Base-by-base conservation (phyloP, 1,284 basidiomycete species). In the Austropuccinia psidii region DNA sequence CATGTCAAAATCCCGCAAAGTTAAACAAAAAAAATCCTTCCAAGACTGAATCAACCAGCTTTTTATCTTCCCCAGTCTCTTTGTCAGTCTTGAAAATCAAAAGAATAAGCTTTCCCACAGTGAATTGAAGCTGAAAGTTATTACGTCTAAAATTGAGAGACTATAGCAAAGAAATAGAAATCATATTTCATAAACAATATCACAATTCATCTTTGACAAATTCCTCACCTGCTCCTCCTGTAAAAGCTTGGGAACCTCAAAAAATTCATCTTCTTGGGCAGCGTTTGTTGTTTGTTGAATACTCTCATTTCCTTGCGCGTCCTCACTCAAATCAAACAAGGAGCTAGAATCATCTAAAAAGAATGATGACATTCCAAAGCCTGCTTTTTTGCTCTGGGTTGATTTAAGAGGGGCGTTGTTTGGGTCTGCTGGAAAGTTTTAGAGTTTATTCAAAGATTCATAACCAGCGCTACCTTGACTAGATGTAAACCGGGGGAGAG, bases 81-180 rank as follows among this genome's bases (percentile, higher is more conserved):
- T 78, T 70, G 27, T 82, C 82, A 2, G 87, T 86, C 76, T 90
- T 91, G 78, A 86, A 93, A 67, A 98, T 84, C 3, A 89, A 88
- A 0, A 89, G 92, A 68, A 89, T 86, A n/a, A 99, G 84, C 68
- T 87, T 86, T 73, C 93, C 91, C 45, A 98, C 97, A 43, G 88
- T 84, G 82, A 99, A 98, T 62, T 89, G 84, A 76, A 98, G 84
- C 81, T 97, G 91, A 77, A 98, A 92, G 0, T 86, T 85, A 78
- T 90, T 89, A 79, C 98, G 96, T 76, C 86, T 88, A 47, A 90
- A 80, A 75, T 88, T 87, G 8, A 83, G 83, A 70, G 81, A 82
- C 85, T 87, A 75, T 55, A 54, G 58, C 37, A 29, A 61, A 24
- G 35, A 39, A 35, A 17, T 33, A 45, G 24, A 47, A n/a, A 33